Base-by-base conservation (phyloP, 371 early-diverging fungal species). In the Dichotomocladium elegans region DNA sequence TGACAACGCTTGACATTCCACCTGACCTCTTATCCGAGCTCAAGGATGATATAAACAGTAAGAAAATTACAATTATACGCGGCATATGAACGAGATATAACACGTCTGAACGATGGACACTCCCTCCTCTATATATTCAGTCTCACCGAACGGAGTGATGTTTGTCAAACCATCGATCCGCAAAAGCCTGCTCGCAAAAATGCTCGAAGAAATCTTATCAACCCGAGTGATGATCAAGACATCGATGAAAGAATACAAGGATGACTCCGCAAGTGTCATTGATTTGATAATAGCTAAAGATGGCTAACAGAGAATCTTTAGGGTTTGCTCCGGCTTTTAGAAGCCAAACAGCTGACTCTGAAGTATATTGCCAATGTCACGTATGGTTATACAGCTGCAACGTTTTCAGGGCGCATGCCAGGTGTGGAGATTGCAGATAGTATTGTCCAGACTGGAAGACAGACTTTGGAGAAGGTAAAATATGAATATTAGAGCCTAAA, bases 301-400 rank as follows among this genome's bases (percentile, higher is more conserved):
- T 15, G n/a, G 1, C n/a, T 9, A 37, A 21, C 28, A 27, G 9
- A 12, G 10, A 26, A 19, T 4, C 6, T 30, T 22, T 22, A 74
- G 67, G 73, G 67, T 0, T 48, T 80, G 3, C 45, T 64, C 26
- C 67, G 77, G 21, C 64, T 76, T 22, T 64, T 96, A 47, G 86
- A 93, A 45, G 85, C 91, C 0, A 79, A 90, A 30, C 94, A 96
- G 53, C 64, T 93, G 0, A 85, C 88, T 0, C 73, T 96, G 24
- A 96, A 96, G 63, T 79, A 90, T 10, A 72, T 96, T 29, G 92
- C 95, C 41, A 96, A 96, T 59, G 95, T 94, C 9, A 94, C 92
- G 0, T 94, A 93, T 55, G 96, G 96, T 0, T 95, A 95, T 55
- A 83, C 89, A 0, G 83, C 87, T 2, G 96, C 96, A 0, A 81